Evolutionary conservation across 2,329 filamentous ascomycete species (phyloP), one percentile per base, ranked within the genome.

Genomic region (Hymenoscyphus fructigenus): DNA sequence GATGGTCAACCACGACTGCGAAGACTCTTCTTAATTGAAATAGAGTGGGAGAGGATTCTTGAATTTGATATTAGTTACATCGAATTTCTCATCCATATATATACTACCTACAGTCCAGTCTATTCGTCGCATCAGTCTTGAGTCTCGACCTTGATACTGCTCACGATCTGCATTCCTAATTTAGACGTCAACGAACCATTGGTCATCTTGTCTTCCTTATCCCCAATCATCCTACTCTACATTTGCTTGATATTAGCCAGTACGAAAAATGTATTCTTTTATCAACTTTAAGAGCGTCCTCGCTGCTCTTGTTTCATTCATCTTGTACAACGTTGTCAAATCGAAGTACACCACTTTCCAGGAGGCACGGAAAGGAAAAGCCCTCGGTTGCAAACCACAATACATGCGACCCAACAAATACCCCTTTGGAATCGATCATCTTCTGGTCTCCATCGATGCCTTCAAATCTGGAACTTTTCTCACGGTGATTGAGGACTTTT

Each of bases 301-400:
- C 53, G 29, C 12, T 6, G 26, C 29, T n/a, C 9, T 34, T 26
- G 14, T 36, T 6, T 44, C 26, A 41, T 41, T 41, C 57, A 28
- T 59, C 9, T 26, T 59, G 15, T 59, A 26, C 15, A 36, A 20
- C 23, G 12, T 59, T 28, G 34, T 28, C 23, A 7, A 41, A 6
- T 38, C 32, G 9, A 32, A 36, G 32, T 36, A 41, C n/a, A 17
- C 36, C 57, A 15, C 20, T 9, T 29, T 38, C 10, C 57, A 60
- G 63, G 63, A 66, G 38, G 65, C 67, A 65, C 62, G 61, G 28
- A 68, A 65, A 59, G 67, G 60, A 44, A 67, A 65, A 64, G 58
- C 65, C 64, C 59, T 65, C 53, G 67, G 67, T 61, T 68, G 67
- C 61, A 57, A 67, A 64, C 60, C 67, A 64, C 61, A 59, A 67